Evolutionary conservation across 2,329 filamentous ascomycete genomes (phyloP).

Genomic region (Phaeosphaeria sp.): DNA sequence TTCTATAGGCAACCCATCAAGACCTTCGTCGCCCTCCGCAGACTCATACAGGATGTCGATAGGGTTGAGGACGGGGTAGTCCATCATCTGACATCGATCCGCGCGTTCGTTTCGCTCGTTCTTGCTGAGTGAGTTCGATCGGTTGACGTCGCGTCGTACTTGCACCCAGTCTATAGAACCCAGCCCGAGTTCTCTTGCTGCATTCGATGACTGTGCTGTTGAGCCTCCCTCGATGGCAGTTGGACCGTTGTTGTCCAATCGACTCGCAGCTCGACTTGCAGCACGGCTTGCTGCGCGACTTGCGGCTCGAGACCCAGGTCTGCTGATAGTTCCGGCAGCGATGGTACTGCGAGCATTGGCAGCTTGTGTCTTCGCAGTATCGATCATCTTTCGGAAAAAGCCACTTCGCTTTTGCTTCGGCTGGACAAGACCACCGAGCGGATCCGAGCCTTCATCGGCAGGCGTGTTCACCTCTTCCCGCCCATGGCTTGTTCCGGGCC

Average conservation of each 20-base stretch:
- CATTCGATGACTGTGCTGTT: slow-evolving; percentile 33
- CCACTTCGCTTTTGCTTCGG: slow-evolving; percentile 83
- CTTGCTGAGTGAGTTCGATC: slow-evolving; percentile 89
- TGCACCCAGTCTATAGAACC: slow-evolving; percentile 90
- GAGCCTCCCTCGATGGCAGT: slow-evolving; percentile 62
- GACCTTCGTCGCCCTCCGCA: slow-evolving; percentile 87
- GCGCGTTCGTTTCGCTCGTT: slow-evolving; percentile 85
- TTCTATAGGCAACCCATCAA: slow-evolving; percentile 81
- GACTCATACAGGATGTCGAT: slow-evolving; percentile 87
- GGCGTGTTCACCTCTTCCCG: slow-evolving; percentile 59
- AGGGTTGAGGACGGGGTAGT: slow-evolving; percentile 85
- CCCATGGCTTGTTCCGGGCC: slow-evolving; percentile 58
- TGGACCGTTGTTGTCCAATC: slow-evolving; percentile 53
- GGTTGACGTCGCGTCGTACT: slow-evolving; percentile 91
- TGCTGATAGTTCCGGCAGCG: slow-evolving; percentile 62
- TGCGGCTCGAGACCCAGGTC: slow-evolving; percentile 48
- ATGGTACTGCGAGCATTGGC: slow-evolving; percentile 89
- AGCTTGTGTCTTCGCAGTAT: slow-evolving; percentile 91
- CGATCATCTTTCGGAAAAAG: slow-evolving; percentile 95
- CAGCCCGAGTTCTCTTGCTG: slow-evolving; percentile 74
- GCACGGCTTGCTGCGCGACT: slow-evolving; percentile 52
- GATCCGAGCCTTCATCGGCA: slow-evolving; percentile 67
- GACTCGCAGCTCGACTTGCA: slow-evolving; percentile 36
- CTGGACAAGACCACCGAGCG: slow-evolving; percentile 77
- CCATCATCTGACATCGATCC: slow-evolving; percentile 93